Conservation (phyloP, 2,329 filamentous ascomycete species). For the Trichoderma aggressivum region DNA sequence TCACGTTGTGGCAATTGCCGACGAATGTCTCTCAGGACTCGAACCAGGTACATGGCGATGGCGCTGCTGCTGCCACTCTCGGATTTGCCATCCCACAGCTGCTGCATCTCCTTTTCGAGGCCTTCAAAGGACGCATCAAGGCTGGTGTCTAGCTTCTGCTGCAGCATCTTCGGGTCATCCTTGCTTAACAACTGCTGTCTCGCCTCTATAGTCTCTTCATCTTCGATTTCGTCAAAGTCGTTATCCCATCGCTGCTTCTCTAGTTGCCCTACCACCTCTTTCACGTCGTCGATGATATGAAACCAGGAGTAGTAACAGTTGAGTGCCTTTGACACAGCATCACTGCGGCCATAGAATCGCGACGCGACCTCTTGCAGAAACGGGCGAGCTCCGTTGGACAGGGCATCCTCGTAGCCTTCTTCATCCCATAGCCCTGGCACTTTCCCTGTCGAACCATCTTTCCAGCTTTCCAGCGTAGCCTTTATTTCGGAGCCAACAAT, state of each 20-base stretch:
- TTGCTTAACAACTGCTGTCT: constrained; percentile 66
- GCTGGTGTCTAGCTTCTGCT: constrained; percentile 55
- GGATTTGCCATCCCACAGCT: constrained; percentile 47
- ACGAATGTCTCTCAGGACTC: constrained; percentile 71
- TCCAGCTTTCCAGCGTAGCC: constrained; percentile 59
- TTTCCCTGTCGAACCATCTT: constrained; percentile 48
- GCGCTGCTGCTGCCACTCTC: constrained; percentile 47
- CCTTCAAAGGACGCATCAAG: constrained; percentile 55
- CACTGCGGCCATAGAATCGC: constrained; percentile 68
- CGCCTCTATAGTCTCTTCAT: constrained; percentile 66
- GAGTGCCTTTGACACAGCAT: constrained; percentile 60
- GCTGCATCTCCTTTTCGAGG: constrained; percentile 54
- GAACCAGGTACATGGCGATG: constrained; percentile 65
- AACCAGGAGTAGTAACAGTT: constrained; percentile 70
- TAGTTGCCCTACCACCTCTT: constrained; percentile 60
- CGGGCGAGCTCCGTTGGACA: constrained; percentile 59
- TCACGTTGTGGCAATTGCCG: constrained; percentile 57
- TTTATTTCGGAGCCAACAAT: constrained; percentile 63
- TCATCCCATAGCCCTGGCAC: constrained; percentile 64
- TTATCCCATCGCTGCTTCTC: constrained; percentile 71
- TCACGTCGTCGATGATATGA: constrained; percentile 65
- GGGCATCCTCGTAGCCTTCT: constrained; percentile 60
- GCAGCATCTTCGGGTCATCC: constrained; percentile 65
- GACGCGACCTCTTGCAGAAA: constrained; percentile 70
- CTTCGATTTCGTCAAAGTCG: constrained; percentile 68